phyloP scores from a whole-genome alignment of 1,139 yeast genomes.

The Lizanozyma gosingica region DNA sequence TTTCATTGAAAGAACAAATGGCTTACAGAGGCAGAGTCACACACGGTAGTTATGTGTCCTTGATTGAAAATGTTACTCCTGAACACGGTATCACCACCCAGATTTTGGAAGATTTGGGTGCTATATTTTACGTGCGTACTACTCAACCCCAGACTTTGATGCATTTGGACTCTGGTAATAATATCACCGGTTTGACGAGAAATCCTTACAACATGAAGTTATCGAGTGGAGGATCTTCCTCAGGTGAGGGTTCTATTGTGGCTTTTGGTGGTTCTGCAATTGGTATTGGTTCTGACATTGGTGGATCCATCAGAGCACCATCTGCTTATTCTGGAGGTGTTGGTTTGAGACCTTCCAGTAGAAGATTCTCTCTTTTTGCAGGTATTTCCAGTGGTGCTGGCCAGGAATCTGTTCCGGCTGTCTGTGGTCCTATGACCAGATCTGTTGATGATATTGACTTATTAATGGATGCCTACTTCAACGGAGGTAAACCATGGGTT shows the following conservation, averaged over 20 bases:
- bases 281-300: conserved; percentile 26
- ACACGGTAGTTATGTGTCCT: conserved; percentile 11
- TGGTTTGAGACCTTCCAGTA: conserved; percentile 29
- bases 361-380: conserved; percentile 26
- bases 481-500: conserved; percentile 17
- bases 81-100: conserved; percentile 8
- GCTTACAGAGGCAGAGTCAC: conserved; percentile 9
- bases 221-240: conserved; percentile 25
- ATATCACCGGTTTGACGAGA: conserved; percentile 16
- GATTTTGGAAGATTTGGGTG: conserved; percentile 11
- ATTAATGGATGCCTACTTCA: conserved; percentile 18
- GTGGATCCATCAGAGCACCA: conserved; percentile 24
- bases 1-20: conserved; percentile 12
- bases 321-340: conserved; percentile 27
- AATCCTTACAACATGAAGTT: conserved; percentile 18
- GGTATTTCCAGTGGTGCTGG: conserved; percentile 36
- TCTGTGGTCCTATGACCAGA: conserved; percentile 37
- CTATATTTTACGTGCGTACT: conserved; percentile 11
- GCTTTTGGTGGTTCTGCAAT: conserved; percentile 19
- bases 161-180: conserved; percentile 11
- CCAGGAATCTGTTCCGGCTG: conserved; percentile 32
- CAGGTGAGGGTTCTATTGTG: conserved; percentile 28
- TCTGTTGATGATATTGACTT: conserved; percentile 22
- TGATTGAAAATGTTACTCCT: conserved; percentile 6
- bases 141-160: conserved; percentile 12